Percentiles rank a stretch among this genome's conserved stretches.
These are phyloP conservation scores for Blastomyces parvus DNA, from an alignment of 2,329 filamentous ascomycete genomes.

Conservation along the genomic window DNA sequence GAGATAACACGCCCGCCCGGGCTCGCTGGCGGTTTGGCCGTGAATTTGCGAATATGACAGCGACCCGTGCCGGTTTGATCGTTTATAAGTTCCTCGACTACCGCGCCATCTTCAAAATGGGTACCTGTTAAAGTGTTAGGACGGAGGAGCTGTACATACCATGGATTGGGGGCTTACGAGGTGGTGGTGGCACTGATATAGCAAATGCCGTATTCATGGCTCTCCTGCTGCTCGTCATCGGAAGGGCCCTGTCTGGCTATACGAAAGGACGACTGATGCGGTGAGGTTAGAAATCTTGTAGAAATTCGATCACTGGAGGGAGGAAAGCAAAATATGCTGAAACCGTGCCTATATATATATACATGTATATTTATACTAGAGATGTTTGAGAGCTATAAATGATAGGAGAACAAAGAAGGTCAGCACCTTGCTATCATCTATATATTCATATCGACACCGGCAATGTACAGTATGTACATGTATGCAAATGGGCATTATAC, in stretches of 20 bases:
- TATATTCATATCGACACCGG: too few relatives aligned
- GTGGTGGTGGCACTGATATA: not conserved
- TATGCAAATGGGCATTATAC: too few relatives aligned
- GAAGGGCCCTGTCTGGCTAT: not conserved
- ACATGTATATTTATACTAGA: too few relatives aligned
- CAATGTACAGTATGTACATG: too few relatives aligned
- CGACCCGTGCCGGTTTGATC: too few relatives aligned
- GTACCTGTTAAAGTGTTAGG: not conserved
- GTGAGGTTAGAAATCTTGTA: not conserved
- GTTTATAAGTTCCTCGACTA: not conserved
- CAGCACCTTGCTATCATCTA: too few relatives aligned
- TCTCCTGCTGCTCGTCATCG: too few relatives aligned
- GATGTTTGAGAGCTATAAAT: not conserved
- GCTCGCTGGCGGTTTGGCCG: not conserved
- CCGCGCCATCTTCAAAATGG: not conserved
- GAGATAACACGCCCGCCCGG: not conserved
- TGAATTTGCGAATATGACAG: not conserved
- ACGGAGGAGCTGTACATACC: not conserved
- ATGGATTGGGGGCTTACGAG: not conserved
- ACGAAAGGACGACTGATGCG: not conserved
- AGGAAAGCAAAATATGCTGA: not conserved
- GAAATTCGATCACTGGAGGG: not conserved
- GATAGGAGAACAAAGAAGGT: not conserved
- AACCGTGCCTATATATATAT: not conserved
- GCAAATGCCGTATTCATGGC: not conserved